A percentile compares a stretch with the other conserved stretches of the same genome.
Evolutionary conservation across 345 rosid species (phyloP).

Genomic region (Passiflora organensis): DNA sequence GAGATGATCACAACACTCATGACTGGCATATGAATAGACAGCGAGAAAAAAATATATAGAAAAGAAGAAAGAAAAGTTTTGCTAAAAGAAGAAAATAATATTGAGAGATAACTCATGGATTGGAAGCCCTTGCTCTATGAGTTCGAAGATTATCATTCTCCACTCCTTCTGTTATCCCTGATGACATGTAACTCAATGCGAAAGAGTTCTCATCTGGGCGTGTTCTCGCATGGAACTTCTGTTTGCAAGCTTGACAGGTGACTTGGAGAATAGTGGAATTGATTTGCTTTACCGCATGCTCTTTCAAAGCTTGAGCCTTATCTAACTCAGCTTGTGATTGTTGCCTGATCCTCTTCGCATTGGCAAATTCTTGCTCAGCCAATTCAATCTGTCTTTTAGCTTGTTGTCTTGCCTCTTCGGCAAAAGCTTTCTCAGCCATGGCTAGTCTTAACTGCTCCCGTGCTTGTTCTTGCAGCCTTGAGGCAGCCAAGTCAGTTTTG

Average conservation of each 20-base stretch:
- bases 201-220: slow-evolving; percentile 41
- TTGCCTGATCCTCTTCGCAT: slow-evolving; percentile 69
- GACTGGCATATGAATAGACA: slow-evolving; percentile 8
- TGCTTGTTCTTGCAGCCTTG: slow-evolving; percentile 35
- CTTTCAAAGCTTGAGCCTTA: slow-evolving; percentile 56
- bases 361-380: slow-evolving; percentile 73
- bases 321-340: slow-evolving; percentile 75
- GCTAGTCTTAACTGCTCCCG: slow-evolving; percentile 48
- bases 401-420: slow-evolving; percentile 56
- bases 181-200: slow-evolving; percentile 45
- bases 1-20: slow-evolving; percentile 14
- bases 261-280: slow-evolving; percentile 58
- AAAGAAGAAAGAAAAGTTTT: neutral
- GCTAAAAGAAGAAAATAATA: neutral
- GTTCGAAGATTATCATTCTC: slow-evolving; percentile 10
- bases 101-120: neutral
- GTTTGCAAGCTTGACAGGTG: slow-evolving; percentile 74
- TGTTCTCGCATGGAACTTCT: slow-evolving; percentile 41
- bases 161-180: slow-evolving; percentile 38
- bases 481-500: slow-evolving; percentile 17
- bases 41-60: neutral
- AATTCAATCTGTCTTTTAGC: slow-evolving; percentile 67
- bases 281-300: slow-evolving; percentile 58
- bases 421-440: slow-evolving; percentile 49
- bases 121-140: slow-evolving; percentile 5